These are phyloP conservation scores for Voacanga thouarsii DNA, from an alignment of 257 asterid genomes.

Conservation along the genomic window DNA sequence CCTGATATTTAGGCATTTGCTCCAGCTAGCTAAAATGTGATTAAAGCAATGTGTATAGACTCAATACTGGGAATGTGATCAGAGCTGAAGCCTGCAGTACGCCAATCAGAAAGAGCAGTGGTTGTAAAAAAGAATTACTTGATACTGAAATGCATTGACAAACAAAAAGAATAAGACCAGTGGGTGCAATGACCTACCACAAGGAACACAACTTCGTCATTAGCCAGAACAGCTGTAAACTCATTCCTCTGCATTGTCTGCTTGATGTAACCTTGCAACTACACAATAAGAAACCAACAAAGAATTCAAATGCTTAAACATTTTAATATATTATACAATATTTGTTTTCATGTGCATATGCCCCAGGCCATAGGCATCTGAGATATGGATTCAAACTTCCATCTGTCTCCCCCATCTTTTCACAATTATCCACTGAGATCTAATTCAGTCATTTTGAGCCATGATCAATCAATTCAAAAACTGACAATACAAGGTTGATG, in stretches of 20 bases:
- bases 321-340: background rate
- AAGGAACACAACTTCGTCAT: constrained; percentile 72
- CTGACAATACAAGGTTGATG: background rate
- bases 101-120: constrained; percentile 16
- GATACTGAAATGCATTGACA: background rate
- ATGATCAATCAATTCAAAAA: background rate
- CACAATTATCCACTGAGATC: background rate
- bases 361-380: background rate
- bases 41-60: constrained; percentile 44
- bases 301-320: background rate
- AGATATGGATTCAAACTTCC: background rate
- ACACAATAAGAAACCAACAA: background rate
- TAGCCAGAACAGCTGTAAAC: constrained; percentile 57
- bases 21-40: constrained; percentile 46
- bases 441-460: background rate
- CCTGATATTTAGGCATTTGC: constrained; percentile 6
- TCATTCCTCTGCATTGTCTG: constrained; percentile 50
- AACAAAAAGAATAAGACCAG: background rate
- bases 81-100: constrained; percentile 66
- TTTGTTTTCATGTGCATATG: background rate
- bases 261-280: constrained; percentile 68
- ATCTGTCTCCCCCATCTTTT: background rate
- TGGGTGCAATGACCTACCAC: constrained; percentile 41
- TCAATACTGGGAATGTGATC: constrained; percentile 58
- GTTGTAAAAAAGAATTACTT: background rate